Evolutionary conservation across 2,329 filamentous ascomycete species (phyloP).

Genomic region (Dactylellina drechsleri): DNA sequence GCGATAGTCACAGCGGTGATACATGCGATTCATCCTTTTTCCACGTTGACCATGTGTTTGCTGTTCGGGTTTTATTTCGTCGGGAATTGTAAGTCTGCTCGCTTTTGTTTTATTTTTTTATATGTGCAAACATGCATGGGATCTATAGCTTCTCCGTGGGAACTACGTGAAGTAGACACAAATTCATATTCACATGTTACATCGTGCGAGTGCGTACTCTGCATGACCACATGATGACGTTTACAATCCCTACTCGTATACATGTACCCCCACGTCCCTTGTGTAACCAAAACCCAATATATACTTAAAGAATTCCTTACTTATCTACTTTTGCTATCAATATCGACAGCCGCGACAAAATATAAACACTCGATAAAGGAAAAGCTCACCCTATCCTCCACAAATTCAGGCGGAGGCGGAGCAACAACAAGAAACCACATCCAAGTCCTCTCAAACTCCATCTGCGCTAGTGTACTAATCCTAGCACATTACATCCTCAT

Average conservation of each 20-base stretch:
- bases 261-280: not conserved
- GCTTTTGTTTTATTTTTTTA: slow-evolving; percentile 66
- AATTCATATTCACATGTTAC: not conserved
- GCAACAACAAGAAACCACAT: slow-evolving; percentile 53
- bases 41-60: slow-evolving; percentile 59
- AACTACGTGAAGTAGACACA: too few relatives aligned
- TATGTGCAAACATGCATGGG: not conserved
- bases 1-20: slow-evolving; percentile 78
- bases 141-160: slow-evolving; percentile 67
- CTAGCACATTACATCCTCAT: slow-evolving; percentile 64
- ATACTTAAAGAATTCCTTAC: too few relatives aligned
- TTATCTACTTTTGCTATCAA: not conserved
- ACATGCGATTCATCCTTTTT: slow-evolving; percentile 93
- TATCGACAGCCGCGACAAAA: slow-evolving; percentile 62
- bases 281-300: too few relatives aligned
- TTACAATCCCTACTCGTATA: not conserved
- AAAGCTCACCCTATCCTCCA: slow-evolving; percentile 78
- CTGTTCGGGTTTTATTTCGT: slow-evolving; percentile 45
- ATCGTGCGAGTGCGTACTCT: too few relatives aligned
- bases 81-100: slow-evolving; percentile 36
- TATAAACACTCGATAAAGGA: slow-evolving; percentile 89
- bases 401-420: slow-evolving; percentile 64
- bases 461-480: slow-evolving; percentile 75
- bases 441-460: slow-evolving; percentile 82
- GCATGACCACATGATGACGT: slow-evolving; percentile 9